phyloP scores from a whole-genome alignment of 306 rosid species.

The Quercus dentata region DNA sequence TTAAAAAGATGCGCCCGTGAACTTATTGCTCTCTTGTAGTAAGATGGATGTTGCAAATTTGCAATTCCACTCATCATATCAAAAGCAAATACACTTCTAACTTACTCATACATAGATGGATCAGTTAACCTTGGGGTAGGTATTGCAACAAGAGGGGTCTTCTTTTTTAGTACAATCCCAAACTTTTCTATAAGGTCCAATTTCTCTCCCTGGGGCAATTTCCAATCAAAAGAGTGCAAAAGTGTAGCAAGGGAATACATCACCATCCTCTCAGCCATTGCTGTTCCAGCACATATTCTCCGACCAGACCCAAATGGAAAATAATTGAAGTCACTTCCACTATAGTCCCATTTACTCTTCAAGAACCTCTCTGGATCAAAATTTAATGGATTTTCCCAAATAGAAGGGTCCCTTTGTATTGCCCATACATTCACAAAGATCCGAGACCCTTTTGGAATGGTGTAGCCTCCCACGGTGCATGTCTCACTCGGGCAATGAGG shows the following conservation, averaged over 20 bases:
- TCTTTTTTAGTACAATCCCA: slow-evolving; percentile 54
- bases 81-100: not conserved
- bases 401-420: too few species aligned
- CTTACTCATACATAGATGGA: slow-evolving; percentile 37
- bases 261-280: slow-evolving; percentile 74
- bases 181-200: slow-evolving; percentile 18
- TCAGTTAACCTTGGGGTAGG: slow-evolving; percentile 50
- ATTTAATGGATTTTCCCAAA: too few species aligned
- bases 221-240: slow-evolving; percentile 69
- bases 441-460: slow-evolving; percentile 53
- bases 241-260: slow-evolving; percentile 54
- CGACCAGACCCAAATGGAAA: slow-evolving; percentile 77
- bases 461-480: slow-evolving; percentile 51
- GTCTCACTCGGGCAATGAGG: slow-evolving; percentile 63
- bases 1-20: too few species aligned
- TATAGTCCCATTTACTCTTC: too few species aligned
- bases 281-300: slow-evolving; percentile 70
- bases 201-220: slow-evolving; percentile 32
- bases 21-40: too few species aligned
- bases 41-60: not conserved
- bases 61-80: not conserved
- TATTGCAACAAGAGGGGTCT: slow-evolving; percentile 47
- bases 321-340: not conserved
- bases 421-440: slow-evolving; percentile 22
- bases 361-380: too few species aligned